These are phyloP conservation scores for Cadophora sp. DNA, from an alignment of 2,329 filamentous ascomycete genomes.

Conservation along the genomic window DNA sequence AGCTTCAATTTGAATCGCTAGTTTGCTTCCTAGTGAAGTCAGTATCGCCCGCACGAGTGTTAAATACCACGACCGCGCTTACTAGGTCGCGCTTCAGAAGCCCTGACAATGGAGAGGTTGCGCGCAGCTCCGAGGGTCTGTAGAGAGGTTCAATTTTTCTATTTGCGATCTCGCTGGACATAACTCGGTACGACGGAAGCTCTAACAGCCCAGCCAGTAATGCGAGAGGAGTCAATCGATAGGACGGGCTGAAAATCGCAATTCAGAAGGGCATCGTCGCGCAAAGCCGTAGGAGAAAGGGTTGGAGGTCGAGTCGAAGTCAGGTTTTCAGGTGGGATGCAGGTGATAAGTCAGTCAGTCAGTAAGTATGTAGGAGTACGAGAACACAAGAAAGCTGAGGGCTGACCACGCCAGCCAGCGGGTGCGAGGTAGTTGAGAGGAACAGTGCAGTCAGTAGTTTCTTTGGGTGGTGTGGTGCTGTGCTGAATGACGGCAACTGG, in stretches of 20 bases:
- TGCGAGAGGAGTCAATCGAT: conserved; percentile 6
- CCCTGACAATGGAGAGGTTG: conserved; percentile 25
- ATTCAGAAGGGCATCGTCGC: conserved; percentile 8
- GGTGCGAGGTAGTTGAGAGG: conserved; percentile 5
- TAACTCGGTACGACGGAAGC: conserved; percentile 19
- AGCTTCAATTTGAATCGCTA: conserved; percentile 32
- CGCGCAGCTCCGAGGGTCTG: conserved; percentile 27
- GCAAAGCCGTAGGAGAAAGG: conserved; percentile 6
- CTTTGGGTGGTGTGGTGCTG: not conserved
- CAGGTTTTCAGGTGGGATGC: conserved; percentile 6
- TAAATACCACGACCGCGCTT: not conserved
- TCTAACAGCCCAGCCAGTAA: conserved; percentile 1
- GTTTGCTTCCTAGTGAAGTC: conserved; percentile 10
- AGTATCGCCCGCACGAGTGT: not conserved
- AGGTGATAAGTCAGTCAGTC: not conserved
- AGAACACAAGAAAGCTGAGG: conserved; percentile 15
- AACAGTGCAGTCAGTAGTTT: not conserved
- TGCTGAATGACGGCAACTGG: not conserved
- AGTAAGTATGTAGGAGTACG: not conserved
- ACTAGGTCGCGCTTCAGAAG: conserved; percentile 15
- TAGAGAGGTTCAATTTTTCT: conserved; percentile 17
- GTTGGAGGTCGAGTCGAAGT: not conserved
- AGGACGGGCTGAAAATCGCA: conserved; percentile 15
- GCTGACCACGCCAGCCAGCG: conserved; percentile 15
- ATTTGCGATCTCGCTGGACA: conserved; percentile 28